phyloP scores from a whole-genome alignment of 495 filamentous ascomycete species.

The Xylaria telfairii region DNA sequence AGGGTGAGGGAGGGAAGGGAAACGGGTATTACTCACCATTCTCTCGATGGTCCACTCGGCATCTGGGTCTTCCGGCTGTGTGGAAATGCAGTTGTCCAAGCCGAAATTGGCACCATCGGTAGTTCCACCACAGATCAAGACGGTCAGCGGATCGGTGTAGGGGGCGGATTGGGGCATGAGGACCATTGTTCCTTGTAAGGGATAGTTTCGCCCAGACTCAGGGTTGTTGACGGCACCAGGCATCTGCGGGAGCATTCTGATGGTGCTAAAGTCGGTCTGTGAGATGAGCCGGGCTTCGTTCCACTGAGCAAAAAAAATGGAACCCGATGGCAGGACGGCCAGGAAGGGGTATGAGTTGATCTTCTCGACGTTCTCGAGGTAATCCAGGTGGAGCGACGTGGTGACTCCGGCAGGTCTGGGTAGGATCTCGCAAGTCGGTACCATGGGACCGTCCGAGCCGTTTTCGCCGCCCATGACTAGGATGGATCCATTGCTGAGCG shows the following conservation, averaged over 20 bases:
- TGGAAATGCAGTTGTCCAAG: constrained; percentile 58
- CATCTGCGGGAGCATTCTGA: constrained; percentile 48
- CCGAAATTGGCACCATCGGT: constrained; percentile 47
- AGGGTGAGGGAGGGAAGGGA: neutral
- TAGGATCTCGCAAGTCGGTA: constrained; percentile 54
- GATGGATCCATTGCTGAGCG: constrained; percentile 57
- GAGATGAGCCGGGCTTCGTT: constrained; percentile 55
- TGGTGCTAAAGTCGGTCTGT: constrained; percentile 44
- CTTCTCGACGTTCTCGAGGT: constrained; percentile 51
- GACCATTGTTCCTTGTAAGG: constrained; percentile 50
- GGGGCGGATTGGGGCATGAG: constrained; percentile 52
- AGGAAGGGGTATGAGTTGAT: constrained; percentile 56
- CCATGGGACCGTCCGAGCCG: constrained; percentile 51
- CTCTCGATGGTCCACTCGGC: constrained; percentile 54
- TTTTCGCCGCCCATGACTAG: constrained; percentile 56
- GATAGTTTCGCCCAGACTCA: constrained; percentile 52
- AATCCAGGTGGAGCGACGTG: constrained; percentile 46
- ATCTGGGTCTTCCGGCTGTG: constrained; percentile 47
- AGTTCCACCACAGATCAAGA: constrained; percentile 55
- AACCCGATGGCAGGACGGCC: constrained; percentile 50
- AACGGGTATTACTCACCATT: constrained; percentile 37
- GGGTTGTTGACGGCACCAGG: constrained; percentile 54
- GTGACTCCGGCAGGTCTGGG: constrained; percentile 38
- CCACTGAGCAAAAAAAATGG: constrained; percentile 53
- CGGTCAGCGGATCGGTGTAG: constrained; percentile 46